Conservation (phyloP, 2,329 filamentous ascomycete species). For the Sporothrix pseudoabietina region DNA sequence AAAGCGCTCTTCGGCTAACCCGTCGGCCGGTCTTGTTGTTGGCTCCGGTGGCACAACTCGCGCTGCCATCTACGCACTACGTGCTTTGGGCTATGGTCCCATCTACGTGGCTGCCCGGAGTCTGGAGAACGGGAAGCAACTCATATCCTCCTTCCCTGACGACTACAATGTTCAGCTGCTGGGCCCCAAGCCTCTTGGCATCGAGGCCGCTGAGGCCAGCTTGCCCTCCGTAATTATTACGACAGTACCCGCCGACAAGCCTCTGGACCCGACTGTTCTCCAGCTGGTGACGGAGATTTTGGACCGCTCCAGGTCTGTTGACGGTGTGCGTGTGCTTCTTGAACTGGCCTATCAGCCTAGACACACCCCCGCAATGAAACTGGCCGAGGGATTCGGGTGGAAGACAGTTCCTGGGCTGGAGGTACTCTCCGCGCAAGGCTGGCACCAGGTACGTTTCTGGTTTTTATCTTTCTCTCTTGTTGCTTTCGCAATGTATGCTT, state of each 20-base stretch:
- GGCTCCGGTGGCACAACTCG: constrained; percentile 90
- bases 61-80: constrained; percentile 85
- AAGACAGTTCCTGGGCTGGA: constrained; percentile 82
- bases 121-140: constrained; percentile 63
- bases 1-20: constrained; percentile 40
- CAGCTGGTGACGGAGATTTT: constrained; percentile 62
- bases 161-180: constrained; percentile 72
- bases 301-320: constrained; percentile 42
- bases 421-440: constrained; percentile 85
- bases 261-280: constrained; percentile 72
- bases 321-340: constrained; percentile 63
- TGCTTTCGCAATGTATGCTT: not conserved
- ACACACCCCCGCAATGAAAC: constrained; percentile 79
- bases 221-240: constrained; percentile 75
- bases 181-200: constrained; percentile 47
- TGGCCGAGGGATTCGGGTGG: constrained; percentile 80
- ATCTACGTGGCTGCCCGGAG: constrained; percentile 87
- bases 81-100: constrained; percentile 78
- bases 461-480: not conserved
- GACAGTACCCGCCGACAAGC: constrained; percentile 85
- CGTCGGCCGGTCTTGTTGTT: constrained; percentile 72
- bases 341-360: constrained; percentile 97
- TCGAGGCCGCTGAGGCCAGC: constrained; percentile 50
- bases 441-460: constrained; percentile 69
- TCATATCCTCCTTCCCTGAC: constrained; percentile 72